phyloP scores from a whole-genome alignment of 257 asterid species.

The Solanum raphanifolium region DNA sequence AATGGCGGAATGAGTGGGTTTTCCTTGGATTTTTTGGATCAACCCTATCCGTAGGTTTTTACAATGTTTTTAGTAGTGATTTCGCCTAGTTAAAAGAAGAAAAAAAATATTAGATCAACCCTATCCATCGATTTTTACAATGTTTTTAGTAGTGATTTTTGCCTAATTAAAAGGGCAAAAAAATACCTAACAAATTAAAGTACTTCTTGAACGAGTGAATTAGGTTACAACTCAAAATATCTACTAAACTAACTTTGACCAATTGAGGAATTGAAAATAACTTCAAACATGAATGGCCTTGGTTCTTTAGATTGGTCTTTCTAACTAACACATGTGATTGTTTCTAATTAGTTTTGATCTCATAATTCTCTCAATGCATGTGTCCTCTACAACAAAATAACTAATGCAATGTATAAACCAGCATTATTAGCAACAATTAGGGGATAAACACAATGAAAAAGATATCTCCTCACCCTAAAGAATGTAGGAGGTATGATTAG shows the following conservation, averaged over 20 bases:
- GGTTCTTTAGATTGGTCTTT: neutral
- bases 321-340: neutral
- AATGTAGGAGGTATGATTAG: neutral
- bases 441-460: neutral
- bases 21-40: too few species aligned
- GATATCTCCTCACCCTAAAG: neutral
- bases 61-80: too few species aligned
- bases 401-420: neutral
- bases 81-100: too few species aligned
- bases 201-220: neutral
- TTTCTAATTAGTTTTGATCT: neutral
- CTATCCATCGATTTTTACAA: neutral
- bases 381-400: neutral
- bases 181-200: neutral
- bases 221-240: neutral
- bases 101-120: neutral
- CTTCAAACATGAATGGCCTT: neutral
- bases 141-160: neutral
- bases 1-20: fast-evolving
- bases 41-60: too few species aligned
- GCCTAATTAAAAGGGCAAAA: neutral
- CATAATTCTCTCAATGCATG: neutral
- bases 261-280: neutral
- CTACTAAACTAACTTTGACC: neutral
- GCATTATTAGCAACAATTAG: neutral